These are phyloP conservation scores for Mycena polygramma DNA, from an alignment of 768 basidiomycete genomes.

Conservation along the genomic window DNA sequence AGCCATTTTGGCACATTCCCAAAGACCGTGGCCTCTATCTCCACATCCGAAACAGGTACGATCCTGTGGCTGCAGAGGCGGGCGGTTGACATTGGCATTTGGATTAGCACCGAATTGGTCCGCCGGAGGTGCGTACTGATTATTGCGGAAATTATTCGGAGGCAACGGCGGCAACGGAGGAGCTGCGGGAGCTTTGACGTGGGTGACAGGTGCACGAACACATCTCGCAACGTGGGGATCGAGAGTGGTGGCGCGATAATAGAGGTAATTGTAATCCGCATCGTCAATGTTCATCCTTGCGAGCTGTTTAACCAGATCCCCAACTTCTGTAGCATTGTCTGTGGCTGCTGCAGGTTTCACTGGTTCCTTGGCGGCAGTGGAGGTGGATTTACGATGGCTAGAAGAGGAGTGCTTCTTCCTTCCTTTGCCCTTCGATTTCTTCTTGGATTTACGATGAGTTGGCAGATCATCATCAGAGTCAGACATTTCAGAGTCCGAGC, in stretches of 20 bases:
- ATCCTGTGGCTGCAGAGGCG: not conserved
- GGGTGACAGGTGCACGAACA: conserved; percentile 2
- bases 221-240: conserved; percentile 16
- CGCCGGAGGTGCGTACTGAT: not conserved
- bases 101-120: conserved; percentile 2
- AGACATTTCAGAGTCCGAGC: not conserved
- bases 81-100: not conserved
- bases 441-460: not conserved
- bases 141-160: conserved; percentile 10
- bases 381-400: too few species aligned
- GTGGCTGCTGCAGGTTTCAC: not conserved
- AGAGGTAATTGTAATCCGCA: conserved; percentile 15
- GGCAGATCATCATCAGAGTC: not conserved
- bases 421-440: not conserved
- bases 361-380: too few species aligned
- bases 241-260: conserved; percentile 15
- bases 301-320: conserved; percentile 16
- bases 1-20: conserved; percentile 19
- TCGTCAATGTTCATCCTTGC: conserved; percentile 11
- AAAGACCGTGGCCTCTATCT: not conserved
- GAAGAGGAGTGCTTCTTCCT: not conserved
- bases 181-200: not conserved
- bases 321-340: not conserved
- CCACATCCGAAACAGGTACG: conserved; percentile 7
- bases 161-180: not conserved